Base-by-base conservation (phyloP, 2,329 filamentous ascomycete species). In the Fusarium anthophilum region DNA sequence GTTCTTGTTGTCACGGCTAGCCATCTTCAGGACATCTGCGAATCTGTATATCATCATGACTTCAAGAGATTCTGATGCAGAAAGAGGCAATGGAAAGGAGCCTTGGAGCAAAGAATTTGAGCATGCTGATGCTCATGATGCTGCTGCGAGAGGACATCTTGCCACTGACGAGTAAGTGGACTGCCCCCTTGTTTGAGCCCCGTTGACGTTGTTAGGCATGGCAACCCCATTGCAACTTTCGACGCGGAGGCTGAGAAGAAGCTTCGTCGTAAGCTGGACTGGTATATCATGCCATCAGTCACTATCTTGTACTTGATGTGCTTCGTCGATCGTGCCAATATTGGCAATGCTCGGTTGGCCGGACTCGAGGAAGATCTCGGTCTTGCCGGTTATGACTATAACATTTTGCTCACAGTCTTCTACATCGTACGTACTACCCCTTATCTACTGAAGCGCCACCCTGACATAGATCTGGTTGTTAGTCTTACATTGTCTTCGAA, bases 291-390 rank as follows among this genome's bases (percentile, higher is more conserved):
- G 50, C 66, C 66, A 11, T 71, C 71, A 28, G 72, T 73, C 15
- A 71, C 66, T 3, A 66, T 73, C 1, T 5, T 73, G 11, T 74
- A 76, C n/a, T 45, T 74, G 15, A 75, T 93, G 76, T 93, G 91
- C 81, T 93, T 93, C 79, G 92, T 93, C 64, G 91, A 93, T 76
- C 86, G 92, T 22, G 90, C 91, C n/a, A 93, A 93, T 75, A 91
- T 94, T 38, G 92, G 91, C 88, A 68, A 91, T 78, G 89, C 89
- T 5, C 86, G 66, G 78, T 91, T 20, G 88, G 89, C 66, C 1
- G 66, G 66, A 3, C 88, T 88, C 0, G 81, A 91, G 17, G 86
- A 88, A 53, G 84, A 84, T 89, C 3, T 83, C 91, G 5, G 89
- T 87, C 12, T 78, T 87, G 55, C 91, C 91, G 80, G 92, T 85